A percentile compares a stretch with the other conserved stretches of the same genome.
Conservation (phyloP, 352 stramenopile species). For the Aphanomyces astaci region DNA sequence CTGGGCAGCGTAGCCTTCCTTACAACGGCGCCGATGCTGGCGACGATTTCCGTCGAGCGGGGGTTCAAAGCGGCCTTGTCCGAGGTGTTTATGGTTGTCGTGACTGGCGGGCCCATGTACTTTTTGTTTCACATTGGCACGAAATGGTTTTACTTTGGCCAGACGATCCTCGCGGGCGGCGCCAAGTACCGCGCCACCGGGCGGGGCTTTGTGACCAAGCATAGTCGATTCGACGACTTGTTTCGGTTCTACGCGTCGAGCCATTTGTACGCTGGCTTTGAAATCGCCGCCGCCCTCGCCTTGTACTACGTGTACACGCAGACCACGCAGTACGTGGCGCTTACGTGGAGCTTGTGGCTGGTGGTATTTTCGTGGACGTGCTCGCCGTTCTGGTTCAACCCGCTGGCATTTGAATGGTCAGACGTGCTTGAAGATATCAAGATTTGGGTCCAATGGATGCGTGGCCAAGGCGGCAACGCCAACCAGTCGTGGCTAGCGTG, state of each 20-base stretch:
- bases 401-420: slow-evolving; percentile 94
- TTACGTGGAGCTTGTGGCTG: slow-evolving; percentile 98
- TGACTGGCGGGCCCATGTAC: slow-evolving; percentile 96
- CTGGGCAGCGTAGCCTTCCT: slow-evolving; percentile 95
- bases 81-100: slow-evolving; percentile 92
- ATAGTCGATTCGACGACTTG: slow-evolving; percentile 96
- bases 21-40: slow-evolving; percentile 95
- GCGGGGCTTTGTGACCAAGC: slow-evolving; percentile 97
- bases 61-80: slow-evolving; percentile 93
- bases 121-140: slow-evolving; percentile 99
- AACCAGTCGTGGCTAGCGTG: slow-evolving; percentile 94
- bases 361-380: slow-evolving; percentile 88
- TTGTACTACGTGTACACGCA: slow-evolving; percentile 93
- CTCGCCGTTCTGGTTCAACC: slow-evolving; percentile 98
- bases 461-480: slow-evolving; percentile 84
- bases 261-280: slow-evolving; percentile 95
- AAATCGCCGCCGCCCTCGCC: slow-evolving; percentile 85
- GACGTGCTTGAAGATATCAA: slow-evolving; percentile 86
- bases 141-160: slow-evolving; percentile 98
- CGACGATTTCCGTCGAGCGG: slow-evolving; percentile 96
- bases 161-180: slow-evolving; percentile 97
- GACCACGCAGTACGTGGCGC: slow-evolving; percentile 92
- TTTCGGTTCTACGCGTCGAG: slow-evolving; percentile 98
- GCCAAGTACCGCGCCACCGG: slow-evolving; percentile 97
- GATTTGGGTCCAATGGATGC: slow-evolving; percentile 92